Evolutionary conservation across 129 eudicot species (phyloP), one percentile per base, ranked within the genome.

Genomic region (Artemisia annua): DNA sequence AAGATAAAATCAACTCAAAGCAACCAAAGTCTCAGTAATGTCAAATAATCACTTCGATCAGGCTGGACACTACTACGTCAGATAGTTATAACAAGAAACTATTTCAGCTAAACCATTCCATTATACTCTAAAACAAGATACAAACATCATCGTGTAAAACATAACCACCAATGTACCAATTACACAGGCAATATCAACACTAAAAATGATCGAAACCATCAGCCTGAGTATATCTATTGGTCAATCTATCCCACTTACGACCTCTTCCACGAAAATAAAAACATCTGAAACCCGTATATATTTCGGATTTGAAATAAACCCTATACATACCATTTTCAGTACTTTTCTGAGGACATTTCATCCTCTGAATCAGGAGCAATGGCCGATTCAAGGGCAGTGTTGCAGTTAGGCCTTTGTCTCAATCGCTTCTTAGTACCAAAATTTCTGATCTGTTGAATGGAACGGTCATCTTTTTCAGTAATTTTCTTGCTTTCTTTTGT

Each of bases 311-410:
- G 14, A 54, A 70, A 70, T 14, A 54, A 10, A 54, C 22, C 28
- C 64, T 70, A 24, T 70, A 70, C 75, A 55, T 35, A 70, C 53
- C 75, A 55, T 19, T 10, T 32, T 54, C 39, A 46, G 12, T 46
- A 19, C 30, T 60, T 60, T 48, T 73, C 75, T 5, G 53, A 60
- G 9, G 80, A 68, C n/a, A 49, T 50, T 44, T 88, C 91, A 61
- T 87, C 89, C 65, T 85, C 97, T 1, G 89, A 83, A 82, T 89
- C 97, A 43, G 85, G 75, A 75, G 78, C 83, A 51, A 81, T 76
- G 35, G 24, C 52, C 53, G 87, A 70, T 58, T 84, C 82, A 13
- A 77, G n/a, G 30, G 91, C 87, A 1, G 85, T 76, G 32, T 89
- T 89, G 19, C 77, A 79, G 18, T 78, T 77, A 55, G 89, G 94